phyloP scores from a whole-genome alignment of 225 moss, liverwort and hornwort species.

The Rhytidiadelphus loreus region DNA sequence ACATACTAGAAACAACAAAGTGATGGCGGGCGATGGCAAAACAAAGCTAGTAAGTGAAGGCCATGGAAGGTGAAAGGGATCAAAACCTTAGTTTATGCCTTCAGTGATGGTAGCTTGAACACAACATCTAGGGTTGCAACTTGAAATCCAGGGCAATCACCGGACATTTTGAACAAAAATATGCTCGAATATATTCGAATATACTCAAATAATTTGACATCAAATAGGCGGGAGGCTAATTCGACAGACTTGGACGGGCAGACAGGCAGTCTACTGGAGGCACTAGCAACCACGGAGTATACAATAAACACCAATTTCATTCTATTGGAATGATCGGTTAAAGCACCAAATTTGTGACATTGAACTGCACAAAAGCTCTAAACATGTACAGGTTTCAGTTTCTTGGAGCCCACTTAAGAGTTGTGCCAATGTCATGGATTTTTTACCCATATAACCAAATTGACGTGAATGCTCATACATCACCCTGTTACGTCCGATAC shows the following conservation, averaged over 20 bases:
- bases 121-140: not conserved
- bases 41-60: not conserved
- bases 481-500: not conserved
- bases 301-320: too few relatives aligned
- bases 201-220: not conserved
- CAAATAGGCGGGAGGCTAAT: not conserved
- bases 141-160: not conserved
- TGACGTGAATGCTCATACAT: not conserved
- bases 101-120: too few relatives aligned
- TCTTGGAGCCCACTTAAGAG: too few relatives aligned
- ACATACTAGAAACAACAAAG: not conserved
- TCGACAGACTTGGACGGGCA: accelerated
- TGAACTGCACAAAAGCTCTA: too few relatives aligned
- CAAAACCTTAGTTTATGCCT: not conserved
- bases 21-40: not conserved
- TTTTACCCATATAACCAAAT: too few relatives aligned
- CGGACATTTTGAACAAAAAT: not conserved
- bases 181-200: not conserved
- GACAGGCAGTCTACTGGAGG: too few relatives aligned
- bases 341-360: too few relatives aligned
- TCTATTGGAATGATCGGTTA: too few relatives aligned
- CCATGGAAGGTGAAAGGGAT: not conserved
- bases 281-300: too few relatives aligned
- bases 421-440: too few relatives aligned
- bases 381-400: too few relatives aligned